Percentiles rank a stretch among this genome's conserved stretches.
Conservation (phyloP, 2,329 filamentous ascomycete genomes). For the Microcyclospora tardicrescens region DNA sequence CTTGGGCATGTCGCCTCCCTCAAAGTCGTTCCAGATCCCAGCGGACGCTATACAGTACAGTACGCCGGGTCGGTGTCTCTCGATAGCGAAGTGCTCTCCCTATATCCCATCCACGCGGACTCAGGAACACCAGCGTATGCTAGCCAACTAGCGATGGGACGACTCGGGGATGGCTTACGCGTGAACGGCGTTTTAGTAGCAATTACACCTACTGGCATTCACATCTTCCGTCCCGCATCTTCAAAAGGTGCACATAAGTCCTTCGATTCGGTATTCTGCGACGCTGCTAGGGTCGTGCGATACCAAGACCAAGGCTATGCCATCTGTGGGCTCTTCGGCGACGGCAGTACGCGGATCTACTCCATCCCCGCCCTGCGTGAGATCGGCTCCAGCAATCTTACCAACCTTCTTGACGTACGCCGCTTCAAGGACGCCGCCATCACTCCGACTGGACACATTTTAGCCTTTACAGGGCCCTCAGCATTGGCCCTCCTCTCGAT, state of each 20-base stretch:
- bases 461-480: constrained; percentile 79
- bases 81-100: constrained; percentile 56
- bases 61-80: constrained; percentile 55
- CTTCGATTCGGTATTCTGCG: constrained; percentile 73
- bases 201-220: constrained; percentile 60
- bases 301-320: constrained; percentile 61
- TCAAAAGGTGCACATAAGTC: constrained; percentile 84
- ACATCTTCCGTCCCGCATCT: constrained; percentile 74
- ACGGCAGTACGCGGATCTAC: constrained; percentile 66
- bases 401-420: constrained; percentile 57
- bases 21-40: constrained; percentile 65
- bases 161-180: constrained; percentile 59
- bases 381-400: constrained; percentile 53
- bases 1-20: constrained; percentile 75
- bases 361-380: constrained; percentile 83
- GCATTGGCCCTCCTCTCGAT: constrained; percentile 73
- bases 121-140: constrained; percentile 65
- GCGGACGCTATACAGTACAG: constrained; percentile 58
- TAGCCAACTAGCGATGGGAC: constrained; percentile 61
- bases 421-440: constrained; percentile 59
- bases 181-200: constrained; percentile 71
- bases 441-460: constrained; percentile 64
- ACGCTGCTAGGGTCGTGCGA: constrained; percentile 64
- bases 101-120: constrained; percentile 68
- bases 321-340: constrained; percentile 72